Base-by-base conservation (phyloP, 768 basidiomycete species). In the Psilocybe cubensis region DNA sequence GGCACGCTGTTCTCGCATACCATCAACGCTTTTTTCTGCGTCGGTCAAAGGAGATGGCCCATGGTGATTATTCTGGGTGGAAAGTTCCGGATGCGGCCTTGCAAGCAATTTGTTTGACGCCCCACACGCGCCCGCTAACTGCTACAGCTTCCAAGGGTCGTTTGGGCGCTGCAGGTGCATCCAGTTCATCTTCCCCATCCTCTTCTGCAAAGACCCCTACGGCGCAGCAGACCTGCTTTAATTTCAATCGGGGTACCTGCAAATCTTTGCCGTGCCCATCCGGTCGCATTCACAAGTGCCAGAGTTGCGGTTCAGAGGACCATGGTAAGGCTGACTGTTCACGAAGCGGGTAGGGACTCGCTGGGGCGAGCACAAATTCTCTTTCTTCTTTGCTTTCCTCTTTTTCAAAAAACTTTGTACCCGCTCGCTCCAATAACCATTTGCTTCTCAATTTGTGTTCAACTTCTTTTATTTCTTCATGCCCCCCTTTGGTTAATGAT, bases 211-310 rank as follows among this genome's bases (percentile, higher is more conserved):
- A 44, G 2, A 40, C 11, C n/a, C 46, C 56, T 11, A 18, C 28
- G 1, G 10, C 45, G 9, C 24, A 50, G 6, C 59, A 68, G 42
- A 40, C 41, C 1, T 68, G 67, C 43, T 66, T 62, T 27, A 49
- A 51, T 18, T 68, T 59, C 42, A 68, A 64, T 42, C 52, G 57
- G 7, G 59, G 62, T 8, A 27, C 28, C 7, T 68, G 64, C 51
- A 45, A 60, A 1, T 14, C 42, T 12, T 45, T 52, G 9, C 56
- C 64, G 2, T 68, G 63, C 46, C 57, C 61, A 11, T 20, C 18
- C 4, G 50, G 50, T 1, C 44, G 53, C 12, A 43, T 61, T 8
- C 63, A 65, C 56, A 67, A 65, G 52, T 67, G 66, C 42, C 51
- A 35, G 17, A 60, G 54, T 29, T 65, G 63, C 51, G 44, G 52